Evolutionary conservation across 1,139 yeast species (phyloP).

Genomic region (Nakaseomyces delphensis): DNA sequence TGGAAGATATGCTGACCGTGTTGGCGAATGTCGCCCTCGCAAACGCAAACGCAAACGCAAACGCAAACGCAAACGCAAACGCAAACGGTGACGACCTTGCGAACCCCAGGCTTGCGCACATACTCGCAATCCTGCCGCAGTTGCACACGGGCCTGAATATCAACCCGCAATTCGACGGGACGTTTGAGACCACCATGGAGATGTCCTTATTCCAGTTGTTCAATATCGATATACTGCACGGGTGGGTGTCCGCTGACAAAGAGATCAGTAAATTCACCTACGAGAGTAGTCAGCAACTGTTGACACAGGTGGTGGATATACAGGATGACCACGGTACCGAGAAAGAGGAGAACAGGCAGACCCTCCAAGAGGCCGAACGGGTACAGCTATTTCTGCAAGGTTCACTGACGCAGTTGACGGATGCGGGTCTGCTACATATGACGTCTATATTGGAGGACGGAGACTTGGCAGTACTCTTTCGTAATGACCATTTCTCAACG

Average conservation of each 20-base stretch:
- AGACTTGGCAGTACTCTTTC: slow-evolving; percentile 57
- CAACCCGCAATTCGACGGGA: slow-evolving; percentile 63
- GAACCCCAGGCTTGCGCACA: slow-evolving; percentile 29
- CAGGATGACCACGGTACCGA: slow-evolving; percentile 11
- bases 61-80: too few relatives aligned
- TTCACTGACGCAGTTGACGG: slow-evolving; percentile 65
- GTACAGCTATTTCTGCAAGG: slow-evolving; percentile 32
- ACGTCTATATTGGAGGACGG: slow-evolving; percentile 37
- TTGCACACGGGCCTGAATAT: slow-evolving; percentile 67
- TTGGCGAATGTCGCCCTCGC: slow-evolving; percentile 40
- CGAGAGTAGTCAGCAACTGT: slow-evolving; percentile 38
- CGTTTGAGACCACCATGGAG: slow-evolving; percentile 43
- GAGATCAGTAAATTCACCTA: slow-evolving; percentile 36
- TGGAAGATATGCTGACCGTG: slow-evolving; percentile 36
- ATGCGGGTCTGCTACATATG: slow-evolving; percentile 45
- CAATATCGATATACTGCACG: slow-evolving; percentile 42
- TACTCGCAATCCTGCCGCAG: slow-evolving; percentile 44
- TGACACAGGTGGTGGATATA: slow-evolving; percentile 34
- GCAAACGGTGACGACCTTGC: too few relatives aligned
- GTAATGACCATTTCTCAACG: slow-evolving; percentile 81
- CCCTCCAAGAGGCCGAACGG: slow-evolving; percentile 26
- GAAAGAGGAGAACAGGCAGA: slow-evolving; percentile 15
- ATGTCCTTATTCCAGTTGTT: slow-evolving; percentile 39
- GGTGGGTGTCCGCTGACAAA: slow-evolving; percentile 36
- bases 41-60: slow-evolving; percentile 18